phyloP scores from a whole-genome alignment of 179 eudicot species.

The Kewa caespitosa region DNA sequence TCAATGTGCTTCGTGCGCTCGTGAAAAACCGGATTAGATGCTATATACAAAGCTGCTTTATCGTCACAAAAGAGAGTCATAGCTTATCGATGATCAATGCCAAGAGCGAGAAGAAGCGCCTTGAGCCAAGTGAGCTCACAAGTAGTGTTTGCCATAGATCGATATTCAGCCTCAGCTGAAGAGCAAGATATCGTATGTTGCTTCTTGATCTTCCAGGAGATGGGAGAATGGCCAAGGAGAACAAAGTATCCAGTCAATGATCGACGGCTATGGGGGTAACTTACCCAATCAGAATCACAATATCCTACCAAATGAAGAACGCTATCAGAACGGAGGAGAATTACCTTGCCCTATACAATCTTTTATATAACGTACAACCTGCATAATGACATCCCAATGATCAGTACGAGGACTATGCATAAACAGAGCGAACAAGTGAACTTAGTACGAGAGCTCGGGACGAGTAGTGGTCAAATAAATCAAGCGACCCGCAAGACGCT shows the following conservation, averaged over 20 bases:
- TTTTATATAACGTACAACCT: constrained; percentile 2
- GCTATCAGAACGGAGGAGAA: background rate
- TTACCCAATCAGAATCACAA: constrained; percentile 6
- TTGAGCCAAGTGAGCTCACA: background rate
- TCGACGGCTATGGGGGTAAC: background rate
- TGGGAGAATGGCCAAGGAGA: background rate
- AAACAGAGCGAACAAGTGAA: constrained; percentile 18
- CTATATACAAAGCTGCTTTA: background rate
- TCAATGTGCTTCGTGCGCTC: constrained; percentile 4
- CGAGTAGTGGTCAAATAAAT: constrained; percentile 17
- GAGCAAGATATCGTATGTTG: background rate
- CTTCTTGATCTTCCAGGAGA: constrained; percentile 1
- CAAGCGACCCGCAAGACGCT: background rate
- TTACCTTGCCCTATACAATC: background rate
- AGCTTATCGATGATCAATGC: background rate
- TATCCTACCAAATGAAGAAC: background rate
- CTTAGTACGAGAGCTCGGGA: constrained; percentile 9
- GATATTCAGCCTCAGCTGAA: background rate
- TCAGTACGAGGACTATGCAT: constrained; percentile 1
- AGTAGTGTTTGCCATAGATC: background rate
- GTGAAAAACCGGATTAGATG: background rate
- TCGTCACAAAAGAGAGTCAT: too few relatives aligned
- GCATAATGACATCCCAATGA: constrained; percentile 15
- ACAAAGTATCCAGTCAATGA: background rate
- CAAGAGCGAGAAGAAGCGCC: background rate